phyloP scores from a whole-genome alignment of 345 rosid genomes.

The Moricandia moricandioides region DNA sequence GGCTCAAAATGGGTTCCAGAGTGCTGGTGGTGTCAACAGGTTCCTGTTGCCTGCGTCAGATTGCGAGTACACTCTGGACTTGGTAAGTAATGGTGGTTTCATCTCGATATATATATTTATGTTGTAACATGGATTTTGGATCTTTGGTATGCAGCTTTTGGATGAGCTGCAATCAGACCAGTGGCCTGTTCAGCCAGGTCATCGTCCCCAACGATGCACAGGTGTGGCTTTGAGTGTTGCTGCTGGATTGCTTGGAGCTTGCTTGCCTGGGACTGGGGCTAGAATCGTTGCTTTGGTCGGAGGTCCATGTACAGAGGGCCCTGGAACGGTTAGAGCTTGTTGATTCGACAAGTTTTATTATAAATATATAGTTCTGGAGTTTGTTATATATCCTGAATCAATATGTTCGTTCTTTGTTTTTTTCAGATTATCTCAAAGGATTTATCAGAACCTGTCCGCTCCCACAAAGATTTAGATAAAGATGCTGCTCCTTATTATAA shows the following conservation, averaged over 20 bases:
- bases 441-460: constrained; percentile 95
- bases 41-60: constrained; percentile 89
- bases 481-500: constrained; percentile 97
- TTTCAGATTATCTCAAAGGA: constrained; percentile 95
- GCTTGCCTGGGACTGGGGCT: constrained; percentile 95
- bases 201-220: constrained; percentile 74
- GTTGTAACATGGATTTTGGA: neutral
- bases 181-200: constrained; percentile 83
- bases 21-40: constrained; percentile 56
- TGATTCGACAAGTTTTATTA: constrained; percentile 4
- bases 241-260: constrained; percentile 87
- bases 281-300: constrained; percentile 93
- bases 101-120: too few relatives aligned
- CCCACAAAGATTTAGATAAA: constrained; percentile 99
- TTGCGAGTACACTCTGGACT: constrained; percentile 78
- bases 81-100: constrained; percentile 46
- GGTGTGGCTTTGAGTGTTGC: constrained; percentile 98
- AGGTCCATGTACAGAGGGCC: constrained; percentile 99
- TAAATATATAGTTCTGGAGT: neutral
- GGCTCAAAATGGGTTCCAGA: constrained; percentile 52
- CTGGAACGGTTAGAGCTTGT: constrained; percentile 78
- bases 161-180: constrained; percentile 97
- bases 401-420: neutral
- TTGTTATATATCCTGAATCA: constrained; percentile 1
- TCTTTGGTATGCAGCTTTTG: constrained; percentile 54